phyloP scores from a whole-genome alignment of 208 protist species.

The Acanthamoeba triangularis region DNA sequence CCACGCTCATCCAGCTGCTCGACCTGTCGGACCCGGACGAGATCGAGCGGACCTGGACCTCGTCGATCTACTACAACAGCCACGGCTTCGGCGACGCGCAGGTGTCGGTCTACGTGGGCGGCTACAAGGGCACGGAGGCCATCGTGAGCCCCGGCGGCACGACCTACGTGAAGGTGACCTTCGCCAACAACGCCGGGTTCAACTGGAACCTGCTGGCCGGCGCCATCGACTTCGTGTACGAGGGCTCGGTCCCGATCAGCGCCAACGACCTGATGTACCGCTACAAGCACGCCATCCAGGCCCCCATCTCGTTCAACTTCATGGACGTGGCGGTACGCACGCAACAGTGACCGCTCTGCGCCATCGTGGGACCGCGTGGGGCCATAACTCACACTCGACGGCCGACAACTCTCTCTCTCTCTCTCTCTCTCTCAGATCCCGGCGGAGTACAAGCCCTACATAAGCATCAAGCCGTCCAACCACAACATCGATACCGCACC shows the following conservation, averaged over 20 bases:
- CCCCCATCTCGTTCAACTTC: slow-evolving; percentile 78
- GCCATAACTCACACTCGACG: not conserved
- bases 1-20: slow-evolving; percentile 72
- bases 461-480: slow-evolving; percentile 20
- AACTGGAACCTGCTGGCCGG: slow-evolving; percentile 74
- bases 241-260: slow-evolving; percentile 59
- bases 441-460: not conserved
- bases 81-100: slow-evolving; percentile 79
- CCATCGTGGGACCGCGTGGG: not conserved
- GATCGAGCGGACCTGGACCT: slow-evolving; percentile 63
- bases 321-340: slow-evolving; percentile 73
- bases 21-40: slow-evolving; percentile 73
- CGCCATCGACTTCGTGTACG: slow-evolving; percentile 75
- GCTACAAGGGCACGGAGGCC: slow-evolving; percentile 66
- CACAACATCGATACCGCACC: slow-evolving; percentile 75
- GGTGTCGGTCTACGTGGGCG: slow-evolving; percentile 79
- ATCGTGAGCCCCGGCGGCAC: slow-evolving; percentile 51
- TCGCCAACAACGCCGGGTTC: slow-evolving; percentile 71
- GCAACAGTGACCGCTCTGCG: not conserved
- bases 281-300: slow-evolving; percentile 72
- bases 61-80: slow-evolving; percentile 77
- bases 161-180: slow-evolving; percentile 73
- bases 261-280: slow-evolving; percentile 72
- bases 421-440: slow-evolving; percentile 62
- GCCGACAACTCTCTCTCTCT: no score